Evolutionary conservation across 2,329 filamentous ascomycete species (phyloP), one percentile per base, ranked within the genome.

Genomic region (Xylariomycetidae sp.): DNA sequence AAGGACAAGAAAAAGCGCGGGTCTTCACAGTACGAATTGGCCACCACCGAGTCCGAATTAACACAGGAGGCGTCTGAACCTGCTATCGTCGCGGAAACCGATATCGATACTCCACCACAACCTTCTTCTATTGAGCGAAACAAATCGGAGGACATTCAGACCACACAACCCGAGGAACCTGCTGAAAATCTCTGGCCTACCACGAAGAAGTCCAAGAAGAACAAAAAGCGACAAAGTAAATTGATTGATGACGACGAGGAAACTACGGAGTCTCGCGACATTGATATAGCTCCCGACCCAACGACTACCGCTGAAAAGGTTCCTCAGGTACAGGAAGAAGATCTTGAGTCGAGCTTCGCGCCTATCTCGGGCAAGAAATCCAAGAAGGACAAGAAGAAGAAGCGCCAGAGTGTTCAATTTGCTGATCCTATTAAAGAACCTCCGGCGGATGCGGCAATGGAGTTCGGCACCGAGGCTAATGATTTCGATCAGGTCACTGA

Each of bases 341-440:
- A 39, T 7, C 28, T 22, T 11, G 38, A 42, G 20, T 16, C 34
- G 11, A 37, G 17, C 31, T 19, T 31, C 16, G 28, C 29, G 17
- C 28, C 45, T 14, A 38, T 27, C 12, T 33, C 27, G 26, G 32
- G 28, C 8, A 44, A 49, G 31, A 42, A 40, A 19, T 35, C 49
- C 8, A 51, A 53, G 36, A 50, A 51, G 33, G 43, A 45, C 17
- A 42, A 44, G 38, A 43, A 44, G 25, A 46, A 54, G 37, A 53
- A 54, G 38, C 44, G 34, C 12, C 41, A 47, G 23, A 47, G 39
- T 39, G 40, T 49, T 16, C 43, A 51, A 23, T 39, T 48, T 20
- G 36, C 42, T 14, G 48, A 48, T 5, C 42, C 46, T 11, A 29
- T 44, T 13, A 42, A 47, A 25, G 38, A 48, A 18, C 25, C 34